phyloP scores from a whole-genome alignment of 768 basidiomycete species.

The Daedaleopsis nitida region DNA sequence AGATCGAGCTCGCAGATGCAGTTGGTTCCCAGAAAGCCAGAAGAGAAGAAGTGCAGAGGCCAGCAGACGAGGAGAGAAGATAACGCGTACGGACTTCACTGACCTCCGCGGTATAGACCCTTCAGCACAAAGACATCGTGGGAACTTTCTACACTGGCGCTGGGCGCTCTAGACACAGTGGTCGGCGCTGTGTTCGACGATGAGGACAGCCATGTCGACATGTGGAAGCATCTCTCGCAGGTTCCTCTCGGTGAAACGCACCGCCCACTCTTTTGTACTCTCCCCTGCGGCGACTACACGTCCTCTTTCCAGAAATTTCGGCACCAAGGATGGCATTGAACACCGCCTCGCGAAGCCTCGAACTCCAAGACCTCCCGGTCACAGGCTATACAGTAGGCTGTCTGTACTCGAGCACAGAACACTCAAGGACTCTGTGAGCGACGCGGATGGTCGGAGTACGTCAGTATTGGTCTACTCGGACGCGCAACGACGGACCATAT shows the following conservation, averaged over 20 bases:
- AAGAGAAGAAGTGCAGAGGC: neutral
- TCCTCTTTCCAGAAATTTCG: conserved; percentile 12
- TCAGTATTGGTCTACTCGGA: conserved; percentile 37
- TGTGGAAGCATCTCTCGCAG: conserved; percentile 13
- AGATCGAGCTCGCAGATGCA: neutral
- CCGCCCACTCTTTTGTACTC: conserved; percentile 17
- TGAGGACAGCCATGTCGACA: conserved; percentile 16
- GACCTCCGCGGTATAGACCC: neutral
- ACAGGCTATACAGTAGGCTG: conserved; percentile 9
- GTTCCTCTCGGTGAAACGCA: conserved; percentile 3
- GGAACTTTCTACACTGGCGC: conserved; percentile 4
- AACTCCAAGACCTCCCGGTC: neutral
- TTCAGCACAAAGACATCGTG: conserved; percentile 22
- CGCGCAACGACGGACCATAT: conserved; percentile 75
- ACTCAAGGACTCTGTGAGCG: neutral
- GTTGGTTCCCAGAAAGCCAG: neutral
- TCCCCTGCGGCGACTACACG: conserved; percentile 1
- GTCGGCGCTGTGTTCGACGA: conserved; percentile 7
- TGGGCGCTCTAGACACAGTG: neutral
- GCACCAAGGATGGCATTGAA: conserved; percentile 2
- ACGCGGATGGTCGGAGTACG: neutral
- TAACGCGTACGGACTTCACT: conserved; percentile 12
- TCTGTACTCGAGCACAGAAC: neutral
- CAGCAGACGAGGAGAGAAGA: neutral
- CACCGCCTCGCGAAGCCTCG: conserved; percentile 15